phyloP scores from a whole-genome alignment of 164 flowering plant genomes.

The Chloranthus sessilifolius region DNA sequence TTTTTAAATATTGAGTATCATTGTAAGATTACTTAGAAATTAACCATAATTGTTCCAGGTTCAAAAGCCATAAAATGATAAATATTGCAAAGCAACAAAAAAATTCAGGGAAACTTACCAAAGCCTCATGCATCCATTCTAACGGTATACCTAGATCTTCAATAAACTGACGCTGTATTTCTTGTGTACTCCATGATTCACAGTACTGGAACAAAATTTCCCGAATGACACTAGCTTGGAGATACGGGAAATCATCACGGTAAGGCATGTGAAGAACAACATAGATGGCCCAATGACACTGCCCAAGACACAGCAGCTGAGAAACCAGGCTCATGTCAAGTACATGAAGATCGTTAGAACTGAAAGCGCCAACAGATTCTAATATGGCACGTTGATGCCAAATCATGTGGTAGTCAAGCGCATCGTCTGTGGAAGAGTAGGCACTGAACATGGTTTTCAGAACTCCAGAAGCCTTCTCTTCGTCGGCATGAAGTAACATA shows the following conservation, averaged over 20 bases:
- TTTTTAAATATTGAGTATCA: too few species aligned
- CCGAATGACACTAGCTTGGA: conserved; percentile 65
- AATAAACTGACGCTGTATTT: conserved; percentile 66
- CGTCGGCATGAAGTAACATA: conserved; percentile 82
- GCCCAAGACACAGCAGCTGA: conserved; percentile 74
- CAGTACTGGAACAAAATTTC: conserved; percentile 96
- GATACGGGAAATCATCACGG: conserved; percentile 65
- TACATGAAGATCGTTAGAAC: conserved; percentile 73
- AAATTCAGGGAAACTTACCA: conserved; percentile 42
- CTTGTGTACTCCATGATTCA: conserved; percentile 79
- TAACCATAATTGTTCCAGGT: too few species aligned
- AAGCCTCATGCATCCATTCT: conserved; percentile 90
- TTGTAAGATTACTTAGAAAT: too few species aligned
- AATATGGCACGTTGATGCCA: conserved; percentile 96
- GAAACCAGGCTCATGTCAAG: conserved; percentile 93
- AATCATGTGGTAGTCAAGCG: conserved; percentile 97
- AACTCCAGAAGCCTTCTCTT: conserved; percentile 35
- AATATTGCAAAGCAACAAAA: neutral
- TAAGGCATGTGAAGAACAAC: conserved; percentile 90
- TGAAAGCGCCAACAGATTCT: conserved; percentile 84
- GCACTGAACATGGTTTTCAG: conserved; percentile 92
- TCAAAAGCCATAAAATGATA: too few species aligned
- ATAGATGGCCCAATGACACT: conserved; percentile 98
- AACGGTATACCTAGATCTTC: conserved; percentile 78
- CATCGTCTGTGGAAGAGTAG: conserved; percentile 86